Percentiles rank a stretch among this genome's conserved stretches.
Conservation (phyloP, 495 filamentous ascomycete species). For the Poronia punctata region DNA sequence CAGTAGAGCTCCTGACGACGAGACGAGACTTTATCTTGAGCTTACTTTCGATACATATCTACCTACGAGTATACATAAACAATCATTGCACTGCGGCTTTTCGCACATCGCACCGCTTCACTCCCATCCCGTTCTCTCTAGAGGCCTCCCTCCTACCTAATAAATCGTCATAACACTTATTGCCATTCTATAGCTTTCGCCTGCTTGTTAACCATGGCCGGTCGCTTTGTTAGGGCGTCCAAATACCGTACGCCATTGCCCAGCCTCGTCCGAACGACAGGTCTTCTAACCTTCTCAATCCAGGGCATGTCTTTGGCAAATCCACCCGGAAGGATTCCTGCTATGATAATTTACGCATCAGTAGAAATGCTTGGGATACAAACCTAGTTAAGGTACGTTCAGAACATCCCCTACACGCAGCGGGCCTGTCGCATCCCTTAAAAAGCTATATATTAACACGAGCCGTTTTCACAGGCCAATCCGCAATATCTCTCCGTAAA, state of each 20-base stretch:
- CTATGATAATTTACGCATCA: constrained; percentile 93
- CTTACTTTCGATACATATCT: no score
- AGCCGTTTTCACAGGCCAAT: constrained; percentile 58
- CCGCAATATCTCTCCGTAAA: constrained; percentile 95
- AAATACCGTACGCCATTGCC: constrained; percentile 80
- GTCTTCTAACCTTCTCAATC: constrained; percentile 16
- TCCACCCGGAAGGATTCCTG: constrained; percentile 84
- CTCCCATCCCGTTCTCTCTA: no score
- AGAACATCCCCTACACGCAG: neutral
- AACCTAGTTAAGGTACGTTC: constrained; percentile 83
- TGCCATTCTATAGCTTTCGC: neutral
- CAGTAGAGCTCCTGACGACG: no score
- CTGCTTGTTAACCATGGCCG: constrained; percentile 59
- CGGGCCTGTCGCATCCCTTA: neutral
- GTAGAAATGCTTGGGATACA: constrained; percentile 97
- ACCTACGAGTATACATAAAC: no score
- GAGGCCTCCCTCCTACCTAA: no score
- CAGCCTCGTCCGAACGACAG: constrained; percentile 21
- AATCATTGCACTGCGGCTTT: no score
- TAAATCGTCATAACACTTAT: neutral
- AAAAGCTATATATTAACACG: constrained; percentile 20
- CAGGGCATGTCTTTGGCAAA: constrained; percentile 97
- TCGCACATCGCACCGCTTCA: no score
- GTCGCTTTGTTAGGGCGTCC: constrained; percentile 94
- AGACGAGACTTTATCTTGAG: no score